Conservation (phyloP, 768 basidiomycete genomes). For the Lactarius vividus region DNA sequence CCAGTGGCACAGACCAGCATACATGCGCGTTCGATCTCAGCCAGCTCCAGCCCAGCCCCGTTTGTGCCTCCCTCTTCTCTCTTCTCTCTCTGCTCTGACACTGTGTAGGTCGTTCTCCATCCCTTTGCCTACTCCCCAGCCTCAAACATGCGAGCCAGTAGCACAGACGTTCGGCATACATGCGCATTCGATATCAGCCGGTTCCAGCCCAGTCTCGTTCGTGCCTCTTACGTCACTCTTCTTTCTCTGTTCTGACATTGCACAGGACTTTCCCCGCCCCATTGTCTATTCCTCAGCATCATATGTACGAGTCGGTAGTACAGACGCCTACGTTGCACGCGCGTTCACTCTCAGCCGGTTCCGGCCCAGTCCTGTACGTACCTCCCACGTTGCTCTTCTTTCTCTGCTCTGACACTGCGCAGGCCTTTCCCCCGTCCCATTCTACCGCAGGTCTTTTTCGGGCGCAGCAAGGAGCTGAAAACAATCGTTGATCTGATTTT, state of each 20-base stretch:
- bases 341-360: background rate
- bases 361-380: conserved; percentile 12
- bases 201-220: conserved; percentile 12
- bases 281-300: background rate
- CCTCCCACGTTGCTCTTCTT: background rate
- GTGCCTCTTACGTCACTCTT: background rate
- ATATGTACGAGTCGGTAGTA: background rate
- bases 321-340: background rate
- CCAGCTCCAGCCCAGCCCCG: conserved; percentile 1
- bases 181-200: background rate
- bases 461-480: conserved; percentile 20
- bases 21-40: background rate
- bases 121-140: background rate
- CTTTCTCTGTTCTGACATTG: background rate
- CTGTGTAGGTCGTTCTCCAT: conserved; percentile 1
- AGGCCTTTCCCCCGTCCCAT: conserved; percentile 13
- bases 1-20: background rate
- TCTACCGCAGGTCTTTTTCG: conserved; percentile 23
- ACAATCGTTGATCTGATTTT: conserved; percentile 12
- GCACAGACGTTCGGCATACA: background rate
- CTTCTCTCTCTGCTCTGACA: background rate
- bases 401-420: background rate
- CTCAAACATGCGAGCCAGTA: background rate
- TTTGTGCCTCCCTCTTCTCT: background rate
- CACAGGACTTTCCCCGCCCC: conserved; percentile 3